A percentile compares a stretch with the other conserved stretches of the same genome.
Evolutionary conservation across 805 yeast genomes (phyloP).

Genomic region (Vanderwaltozyma yarrowii): DNA sequence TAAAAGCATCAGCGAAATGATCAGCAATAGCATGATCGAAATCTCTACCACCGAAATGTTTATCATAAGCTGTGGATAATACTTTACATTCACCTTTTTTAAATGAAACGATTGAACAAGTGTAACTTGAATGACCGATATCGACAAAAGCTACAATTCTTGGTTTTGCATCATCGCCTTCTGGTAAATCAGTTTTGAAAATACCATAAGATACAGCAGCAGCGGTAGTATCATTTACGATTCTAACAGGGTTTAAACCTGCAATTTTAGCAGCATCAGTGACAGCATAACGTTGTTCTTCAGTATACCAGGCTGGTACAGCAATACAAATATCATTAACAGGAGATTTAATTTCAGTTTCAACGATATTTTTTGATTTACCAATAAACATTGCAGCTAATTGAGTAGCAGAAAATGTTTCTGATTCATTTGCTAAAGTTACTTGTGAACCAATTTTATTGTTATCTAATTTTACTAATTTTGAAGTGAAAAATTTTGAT

Average conservation of each 20-base stretch:
- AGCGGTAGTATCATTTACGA: slow-evolving; percentile 94
- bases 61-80: slow-evolving; percentile 85
- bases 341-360: slow-evolving; percentile 65
- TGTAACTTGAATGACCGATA: slow-evolving; percentile 93
- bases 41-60: slow-evolving; percentile 97
- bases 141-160: slow-evolving; percentile 88
- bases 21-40: slow-evolving; percentile 89
- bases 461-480: slow-evolving; percentile 56
- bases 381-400: slow-evolving; percentile 89
- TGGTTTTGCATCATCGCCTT: slow-evolving; percentile 62
- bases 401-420: slow-evolving; percentile 78
- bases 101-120: slow-evolving; percentile 80
- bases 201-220: slow-evolving; percentile 99
- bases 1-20: slow-evolving; percentile 90
- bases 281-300: slow-evolving; percentile 92
- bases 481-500: slow-evolving; percentile 61
- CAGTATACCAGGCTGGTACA: slow-evolving; percentile 97
- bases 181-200: slow-evolving; percentile 93
- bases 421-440: slow-evolving; percentile 67
- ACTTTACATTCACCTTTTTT: slow-evolving; percentile 95
- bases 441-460: slow-evolving; percentile 82
- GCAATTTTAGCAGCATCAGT: slow-evolving; percentile 94
- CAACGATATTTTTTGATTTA: slow-evolving; percentile 75
- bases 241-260: slow-evolving; percentile 95
- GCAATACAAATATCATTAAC: slow-evolving; percentile 85